Conservation (phyloP, 2,329 filamentous ascomycete genomes). For the Phyllachora maydis region DNA sequence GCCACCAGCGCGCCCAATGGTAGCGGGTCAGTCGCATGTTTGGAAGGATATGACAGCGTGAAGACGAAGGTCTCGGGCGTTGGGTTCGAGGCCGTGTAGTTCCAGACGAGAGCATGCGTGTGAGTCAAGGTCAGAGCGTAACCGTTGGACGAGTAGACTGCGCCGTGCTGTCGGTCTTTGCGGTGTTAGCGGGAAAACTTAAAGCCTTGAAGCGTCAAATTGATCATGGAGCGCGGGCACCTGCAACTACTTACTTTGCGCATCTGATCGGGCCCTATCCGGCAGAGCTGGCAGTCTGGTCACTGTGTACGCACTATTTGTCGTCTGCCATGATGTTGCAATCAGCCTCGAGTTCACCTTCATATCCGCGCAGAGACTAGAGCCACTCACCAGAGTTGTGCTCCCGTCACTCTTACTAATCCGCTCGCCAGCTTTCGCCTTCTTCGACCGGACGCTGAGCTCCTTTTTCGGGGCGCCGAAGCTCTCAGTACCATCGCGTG, state of each 20-base stretch:
- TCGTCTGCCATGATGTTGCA: constrained; percentile 47
- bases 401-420: constrained; percentile 46
- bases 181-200: constrained; percentile 6
- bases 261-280: constrained; percentile 48
- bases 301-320: constrained; percentile 67
- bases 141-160: constrained; percentile 41
- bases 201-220: too few species aligned
- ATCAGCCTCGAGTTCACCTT: too few species aligned
- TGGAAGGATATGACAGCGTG: constrained; percentile 53
- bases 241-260: constrained; percentile 32
- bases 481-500: constrained; percentile 25
- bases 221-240: not conserved
- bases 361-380: too few species aligned
- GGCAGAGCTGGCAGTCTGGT: constrained; percentile 71
- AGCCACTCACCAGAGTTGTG: too few species aligned
- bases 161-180: constrained; percentile 42
- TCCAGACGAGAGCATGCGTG: constrained; percentile 75
- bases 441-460: constrained; percentile 39
- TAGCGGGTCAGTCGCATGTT: constrained; percentile 44
- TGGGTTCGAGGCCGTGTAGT: constrained; percentile 49
- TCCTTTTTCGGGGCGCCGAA: constrained; percentile 18
- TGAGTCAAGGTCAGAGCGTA: constrained; percentile 68
- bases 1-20: constrained; percentile 72
- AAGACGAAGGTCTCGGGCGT: constrained; percentile 66
- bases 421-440: constrained; percentile 40